These are phyloP conservation scores for Chamaecrista fasciculata DNA, from an alignment of 306 rosid genomes.

Conservation along the genomic window DNA sequence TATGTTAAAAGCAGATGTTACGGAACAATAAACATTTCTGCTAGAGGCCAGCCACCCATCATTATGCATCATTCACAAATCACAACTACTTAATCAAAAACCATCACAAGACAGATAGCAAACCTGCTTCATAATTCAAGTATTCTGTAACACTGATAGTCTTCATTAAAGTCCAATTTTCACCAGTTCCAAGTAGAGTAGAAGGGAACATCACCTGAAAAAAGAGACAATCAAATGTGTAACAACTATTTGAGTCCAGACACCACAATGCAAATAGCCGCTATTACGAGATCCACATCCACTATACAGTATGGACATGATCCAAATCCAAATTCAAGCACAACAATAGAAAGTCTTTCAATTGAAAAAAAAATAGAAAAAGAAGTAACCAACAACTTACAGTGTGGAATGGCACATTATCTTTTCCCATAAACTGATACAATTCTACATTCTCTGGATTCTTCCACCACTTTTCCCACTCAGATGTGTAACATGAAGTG, in stretches of 20 bases:
- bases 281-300: neutral
- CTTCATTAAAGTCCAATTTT: slow-evolving; percentile 95
- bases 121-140: slow-evolving; percentile 92
- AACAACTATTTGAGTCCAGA: slow-evolving; percentile 10
- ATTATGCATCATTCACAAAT: slow-evolving; percentile 11
- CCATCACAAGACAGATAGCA: slow-evolving; percentile 10
- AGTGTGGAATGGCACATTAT: slow-evolving; percentile 97
- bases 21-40: slow-evolving; percentile 9
- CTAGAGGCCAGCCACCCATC: neutral
- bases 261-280: slow-evolving; percentile 2
- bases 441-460: slow-evolving; percentile 89
- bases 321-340: slow-evolving; percentile 13
- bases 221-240: slow-evolving; percentile 17
- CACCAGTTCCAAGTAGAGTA: slow-evolving; percentile 85
- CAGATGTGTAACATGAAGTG: slow-evolving; percentile 82
- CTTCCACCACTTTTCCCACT: slow-evolving; percentile 99
- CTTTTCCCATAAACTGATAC: slow-evolving; percentile 98
- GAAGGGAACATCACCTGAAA: slow-evolving; percentile 97
- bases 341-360: neutral
- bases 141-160: slow-evolving; percentile 97
- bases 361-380: neutral
- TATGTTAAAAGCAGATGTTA: slow-evolving; percentile 4
- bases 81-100: neutral
- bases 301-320: neutral
- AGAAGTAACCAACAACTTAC: too few relatives aligned